Conservation (phyloP, 164 flowering plant species). For the Echeveria elegans region DNA sequence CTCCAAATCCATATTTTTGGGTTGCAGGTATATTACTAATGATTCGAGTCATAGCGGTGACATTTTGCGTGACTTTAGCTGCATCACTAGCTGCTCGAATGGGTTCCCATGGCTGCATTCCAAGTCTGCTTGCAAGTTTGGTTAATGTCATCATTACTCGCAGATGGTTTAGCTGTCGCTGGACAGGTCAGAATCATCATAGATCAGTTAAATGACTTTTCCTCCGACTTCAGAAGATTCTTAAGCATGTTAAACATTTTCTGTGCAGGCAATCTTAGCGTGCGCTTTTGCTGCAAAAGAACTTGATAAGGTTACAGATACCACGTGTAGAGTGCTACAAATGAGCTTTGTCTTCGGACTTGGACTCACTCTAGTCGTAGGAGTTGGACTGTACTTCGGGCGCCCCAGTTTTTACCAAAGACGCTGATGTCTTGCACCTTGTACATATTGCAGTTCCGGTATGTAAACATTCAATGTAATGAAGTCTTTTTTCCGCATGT, state of each 20-base stretch:
- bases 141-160: conserved; percentile 79
- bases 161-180: conserved; percentile 72
- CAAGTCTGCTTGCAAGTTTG: conserved; percentile 90
- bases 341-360: conserved; percentile 39
- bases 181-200: conserved; percentile 39
- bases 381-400: conserved; percentile 30
- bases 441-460: conserved; percentile 40
- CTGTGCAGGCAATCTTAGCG: conserved; percentile 42
- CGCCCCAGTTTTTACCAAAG: conserved; percentile 33
- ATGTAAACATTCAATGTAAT: conserved; percentile 1
- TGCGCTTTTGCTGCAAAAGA: conserved; percentile 46
- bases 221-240: neutral
- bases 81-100: conserved; percentile 84
- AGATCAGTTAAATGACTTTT: neutral
- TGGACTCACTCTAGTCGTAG: conserved; percentile 32
- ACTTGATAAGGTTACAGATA: conserved; percentile 25
- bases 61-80: conserved; percentile 86
- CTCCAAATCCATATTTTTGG: neutral
- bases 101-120: conserved; percentile 96
- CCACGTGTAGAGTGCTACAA: conserved; percentile 35
- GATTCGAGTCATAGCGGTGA: conserved; percentile 69
- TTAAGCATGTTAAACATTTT: neutral
- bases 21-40: conserved; percentile 53
- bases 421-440: conserved; percentile 27
- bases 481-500: neutral